Evolutionary conservation across 768 basidiomycete species (phyloP).

Genomic region (Chalciporus chontae): DNA sequence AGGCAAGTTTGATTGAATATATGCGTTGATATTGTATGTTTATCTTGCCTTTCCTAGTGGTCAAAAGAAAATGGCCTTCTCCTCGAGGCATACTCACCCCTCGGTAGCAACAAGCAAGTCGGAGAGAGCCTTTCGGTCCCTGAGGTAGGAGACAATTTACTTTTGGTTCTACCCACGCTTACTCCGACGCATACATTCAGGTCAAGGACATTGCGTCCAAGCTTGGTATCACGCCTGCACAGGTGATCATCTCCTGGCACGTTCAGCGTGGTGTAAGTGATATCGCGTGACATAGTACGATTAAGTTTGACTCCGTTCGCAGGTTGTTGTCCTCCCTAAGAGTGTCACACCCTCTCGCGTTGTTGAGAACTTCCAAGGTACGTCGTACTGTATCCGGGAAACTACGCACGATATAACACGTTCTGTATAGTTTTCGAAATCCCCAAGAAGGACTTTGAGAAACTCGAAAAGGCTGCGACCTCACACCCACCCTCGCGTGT

Average conservation of each 20-base stretch:
- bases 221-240: conserved; percentile 69
- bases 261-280: conserved; percentile 66
- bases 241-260: conserved; percentile 74
- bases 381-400: conserved; percentile 1
- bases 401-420: not conserved
- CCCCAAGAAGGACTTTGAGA: conserved; percentile 38
- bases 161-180: not conserved
- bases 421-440: conserved; percentile 28
- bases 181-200: conserved; percentile 20
- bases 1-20: conserved; percentile 37
- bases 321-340: conserved; percentile 76
- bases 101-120: conserved; percentile 61
- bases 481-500: conserved; percentile 55
- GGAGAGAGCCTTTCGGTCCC: conserved; percentile 55
- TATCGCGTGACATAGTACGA: not conserved
- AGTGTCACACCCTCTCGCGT: conserved; percentile 68
- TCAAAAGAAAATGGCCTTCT: conserved; percentile 60
- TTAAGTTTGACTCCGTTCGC: conserved; percentile 1
- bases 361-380: conserved; percentile 65
- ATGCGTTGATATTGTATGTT: not conserved
- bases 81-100: conserved; percentile 74
- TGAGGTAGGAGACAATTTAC: conserved; percentile 34
- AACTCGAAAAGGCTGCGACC: conserved; percentile 36
- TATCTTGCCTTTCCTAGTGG: conserved; percentile 45
- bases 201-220: conserved; percentile 56